Percentiles rank a stretch among this genome's conserved stretches.
Evolutionary conservation across 805 yeast genomes (phyloP).

Genomic region (Yarrowia sp.): DNA sequence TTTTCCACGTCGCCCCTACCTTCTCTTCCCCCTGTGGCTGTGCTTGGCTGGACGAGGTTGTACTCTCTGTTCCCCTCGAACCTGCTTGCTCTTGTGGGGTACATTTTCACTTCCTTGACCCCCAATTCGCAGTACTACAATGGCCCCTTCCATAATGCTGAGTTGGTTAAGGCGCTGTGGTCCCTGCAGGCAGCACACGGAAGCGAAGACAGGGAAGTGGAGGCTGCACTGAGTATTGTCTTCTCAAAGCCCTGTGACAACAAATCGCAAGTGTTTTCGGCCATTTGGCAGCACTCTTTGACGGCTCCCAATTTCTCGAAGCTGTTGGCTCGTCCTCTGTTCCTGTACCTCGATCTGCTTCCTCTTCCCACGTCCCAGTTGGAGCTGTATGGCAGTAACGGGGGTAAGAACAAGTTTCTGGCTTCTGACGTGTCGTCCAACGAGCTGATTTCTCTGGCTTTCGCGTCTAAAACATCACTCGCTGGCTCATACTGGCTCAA

Average conservation of each 20-base stretch:
- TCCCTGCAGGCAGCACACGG: conserved; percentile 53
- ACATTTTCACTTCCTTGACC: conserved; percentile 9
- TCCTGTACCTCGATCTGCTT: conserved; percentile 4
- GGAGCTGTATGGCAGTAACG: conserved; percentile 3
- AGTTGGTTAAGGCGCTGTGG: conserved; percentile 64
- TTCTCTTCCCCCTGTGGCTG: conserved; percentile 14
- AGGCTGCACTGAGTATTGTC: conserved; percentile 46
- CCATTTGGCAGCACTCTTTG: conserved; percentile 22
- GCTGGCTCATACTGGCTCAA: conserved; percentile 33
- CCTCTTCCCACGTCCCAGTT: conserved; percentile 22
- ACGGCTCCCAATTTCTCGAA: conserved; percentile 8
- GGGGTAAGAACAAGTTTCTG: neutral
- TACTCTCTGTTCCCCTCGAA: conserved; percentile 1
- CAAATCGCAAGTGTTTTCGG: conserved; percentile 7
- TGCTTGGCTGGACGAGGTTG: conserved; percentile 10
- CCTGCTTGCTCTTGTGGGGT: conserved; percentile 9
- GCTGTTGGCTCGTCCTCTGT: conserved; percentile 12
- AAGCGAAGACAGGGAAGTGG: conserved; percentile 49
- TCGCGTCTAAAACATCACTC: conserved; percentile 1
- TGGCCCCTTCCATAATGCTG: conserved; percentile 53
- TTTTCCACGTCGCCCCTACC: neutral
- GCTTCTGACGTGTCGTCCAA: conserved; percentile 17
- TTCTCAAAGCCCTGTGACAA: conserved; percentile 19
- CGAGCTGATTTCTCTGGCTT: conserved; percentile 17
- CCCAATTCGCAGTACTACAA: conserved; percentile 19